Base-by-base conservation (phyloP, 257 asterid genomes). In the Rubia yunnanensis region DNA sequence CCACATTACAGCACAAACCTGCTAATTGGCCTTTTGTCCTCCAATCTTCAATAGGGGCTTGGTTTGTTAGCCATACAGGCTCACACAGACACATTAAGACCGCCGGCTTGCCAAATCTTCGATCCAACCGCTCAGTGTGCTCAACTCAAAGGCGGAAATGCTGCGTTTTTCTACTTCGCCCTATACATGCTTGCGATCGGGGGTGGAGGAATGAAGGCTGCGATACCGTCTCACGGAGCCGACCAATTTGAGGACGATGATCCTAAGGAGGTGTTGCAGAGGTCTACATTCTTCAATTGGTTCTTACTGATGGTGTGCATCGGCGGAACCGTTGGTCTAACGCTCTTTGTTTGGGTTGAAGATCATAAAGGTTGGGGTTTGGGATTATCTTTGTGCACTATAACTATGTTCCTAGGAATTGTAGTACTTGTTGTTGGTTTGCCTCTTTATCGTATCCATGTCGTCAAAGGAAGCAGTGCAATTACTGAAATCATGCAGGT, bases 341-440 rank as follows among this genome's bases (percentile, higher is more conserved):
- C 90, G 20, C 61, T 89, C 28, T 13, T 86, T 13, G 95, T 89
- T 7, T 89, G 92, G 92, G 74, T 86, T 28, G 82, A 84, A 76
- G 85, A 86, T 62, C 82, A 86, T 65, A 89, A 79, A 80, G 96
- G 92, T 20, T 86, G 95, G 95, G 96, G 79, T 1, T 70, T 77
- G 80, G 92, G 96, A 0, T 77, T 83, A 14, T 60, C 82, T 10
- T 74, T 79, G 2, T 73, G 90, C 63, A 68, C 90, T 0, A 17
- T 83, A 53, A 79, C 88, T n/a, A 76, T 86, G 87, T 73, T 84
- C 65, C n/a, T 77, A 0, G 92, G 77, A 1, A 60, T 80, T 0
- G 8, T 86, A 7, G 53, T 74, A 20, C 81, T 84, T 36, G 70
- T 74, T 17, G 58, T 28, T 8, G 96, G 95, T 9, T 68, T 86